Conservation (phyloP, 139 green algal species). For the Ostreobium quekettii region DNA sequence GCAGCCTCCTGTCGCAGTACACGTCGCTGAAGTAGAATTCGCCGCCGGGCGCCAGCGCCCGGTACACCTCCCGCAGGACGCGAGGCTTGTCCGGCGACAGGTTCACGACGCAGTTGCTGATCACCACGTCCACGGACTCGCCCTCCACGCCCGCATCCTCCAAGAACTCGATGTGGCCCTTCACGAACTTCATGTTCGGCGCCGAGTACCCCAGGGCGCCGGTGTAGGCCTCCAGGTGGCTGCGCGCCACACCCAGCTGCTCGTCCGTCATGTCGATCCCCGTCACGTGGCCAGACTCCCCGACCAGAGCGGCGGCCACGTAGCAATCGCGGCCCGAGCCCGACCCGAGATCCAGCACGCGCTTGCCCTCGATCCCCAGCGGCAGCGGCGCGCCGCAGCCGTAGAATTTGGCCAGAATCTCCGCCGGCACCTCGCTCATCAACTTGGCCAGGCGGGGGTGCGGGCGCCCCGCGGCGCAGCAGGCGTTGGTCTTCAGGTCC, state of each 20-base stretch:
- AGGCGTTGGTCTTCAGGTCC: slow-evolving; percentile 83
- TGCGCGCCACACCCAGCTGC: slow-evolving; percentile 78
- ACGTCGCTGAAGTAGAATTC: slow-evolving; percentile 98
- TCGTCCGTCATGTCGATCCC: slow-evolving; percentile 94
- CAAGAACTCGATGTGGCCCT: slow-evolving; percentile 87
- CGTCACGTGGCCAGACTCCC: slow-evolving; percentile 57
- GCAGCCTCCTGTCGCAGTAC: slow-evolving; percentile 77
- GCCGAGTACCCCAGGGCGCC: slow-evolving; percentile 53
- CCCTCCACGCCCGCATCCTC: slow-evolving; percentile 59
- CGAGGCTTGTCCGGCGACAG: slow-evolving; percentile 73
- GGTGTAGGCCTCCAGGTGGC: slow-evolving; percentile 59
- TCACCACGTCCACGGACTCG: slow-evolving; percentile 63
- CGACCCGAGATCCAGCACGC: slow-evolving; percentile 65
- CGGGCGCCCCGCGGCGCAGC: slow-evolving; percentile 59
- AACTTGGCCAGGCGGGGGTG: slow-evolving; percentile 28
- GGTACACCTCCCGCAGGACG: slow-evolving; percentile 44
- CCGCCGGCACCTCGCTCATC: slow-evolving; percentile 36
- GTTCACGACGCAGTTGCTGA: slow-evolving; percentile 93
- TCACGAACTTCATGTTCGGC: slow-evolving; percentile 82
- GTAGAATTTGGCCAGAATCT: slow-evolving; percentile 72
- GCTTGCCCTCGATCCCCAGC: slow-evolving; percentile 61
- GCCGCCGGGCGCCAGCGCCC: slow-evolving; percentile 79
- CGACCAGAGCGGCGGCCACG: slow-evolving; percentile 80
- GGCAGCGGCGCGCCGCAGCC: slow-evolving; percentile 89
- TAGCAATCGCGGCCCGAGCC: slow-evolving; percentile 91